Percentiles rank a stretch among this genome's conserved stretches.
Conservation (phyloP, 345 rosid species). For the Kandelia obovata region DNA sequence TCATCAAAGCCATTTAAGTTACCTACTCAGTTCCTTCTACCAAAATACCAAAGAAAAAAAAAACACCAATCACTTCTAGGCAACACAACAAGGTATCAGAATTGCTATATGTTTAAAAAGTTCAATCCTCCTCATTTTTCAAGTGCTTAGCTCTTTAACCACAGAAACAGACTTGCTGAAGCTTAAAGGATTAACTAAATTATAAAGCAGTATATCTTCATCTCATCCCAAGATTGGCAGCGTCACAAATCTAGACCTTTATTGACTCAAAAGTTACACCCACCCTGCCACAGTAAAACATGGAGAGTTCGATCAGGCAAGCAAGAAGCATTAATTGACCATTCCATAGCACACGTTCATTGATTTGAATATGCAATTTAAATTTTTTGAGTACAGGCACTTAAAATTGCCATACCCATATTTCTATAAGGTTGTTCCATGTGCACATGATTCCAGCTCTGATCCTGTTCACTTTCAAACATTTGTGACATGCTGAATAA, state of each 20-base stretch:
- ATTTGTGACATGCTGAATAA: slow-evolving; percentile 45
- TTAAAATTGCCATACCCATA: slow-evolving; percentile 39
- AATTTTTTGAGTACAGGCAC: not conserved
- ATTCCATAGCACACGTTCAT: not conserved
- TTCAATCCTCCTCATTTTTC: not conserved
- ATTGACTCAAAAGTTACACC: not conserved
- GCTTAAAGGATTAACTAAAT: not conserved
- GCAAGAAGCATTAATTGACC: slow-evolving; percentile 10
- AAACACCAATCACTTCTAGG: not conserved
- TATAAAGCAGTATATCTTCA: not conserved
- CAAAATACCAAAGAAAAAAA: too few species aligned
- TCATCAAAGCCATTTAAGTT: not conserved
- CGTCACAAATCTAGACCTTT: not conserved
- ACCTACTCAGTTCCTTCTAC: not conserved
- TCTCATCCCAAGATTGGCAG: not conserved
- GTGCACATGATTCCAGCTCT: slow-evolving; percentile 61
- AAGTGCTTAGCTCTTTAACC: not conserved
- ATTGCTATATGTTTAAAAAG: not conserved
- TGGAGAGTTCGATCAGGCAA: not conserved
- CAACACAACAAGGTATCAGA: not conserved
- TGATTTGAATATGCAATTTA: too few species aligned
- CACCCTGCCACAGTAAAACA: not conserved
- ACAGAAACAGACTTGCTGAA: not conserved
- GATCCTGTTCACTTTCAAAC: slow-evolving; percentile 61
- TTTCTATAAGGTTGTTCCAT: slow-evolving; percentile 50